Conservation (phyloP, 108 stramenopile genomes). For the Skeletonema costatum region DNA sequence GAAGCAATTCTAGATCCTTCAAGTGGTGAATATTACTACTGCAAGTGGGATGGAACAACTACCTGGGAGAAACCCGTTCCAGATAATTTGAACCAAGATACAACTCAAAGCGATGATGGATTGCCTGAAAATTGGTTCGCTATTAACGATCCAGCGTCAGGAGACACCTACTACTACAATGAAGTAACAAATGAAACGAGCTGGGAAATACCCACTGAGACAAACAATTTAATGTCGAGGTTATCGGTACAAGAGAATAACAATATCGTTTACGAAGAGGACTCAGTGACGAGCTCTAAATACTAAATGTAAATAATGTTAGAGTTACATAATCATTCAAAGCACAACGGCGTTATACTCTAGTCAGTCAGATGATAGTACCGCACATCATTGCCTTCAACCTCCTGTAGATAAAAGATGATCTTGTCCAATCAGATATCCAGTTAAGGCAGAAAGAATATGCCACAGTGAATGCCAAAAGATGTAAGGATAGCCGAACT, state of each 20-base stretch:
- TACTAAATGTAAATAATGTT: neutral
- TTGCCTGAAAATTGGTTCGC: constrained; percentile 58
- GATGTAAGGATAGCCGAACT: constrained; percentile 56
- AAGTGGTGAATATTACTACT: constrained; percentile 74
- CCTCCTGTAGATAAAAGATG: constrained; percentile 22
- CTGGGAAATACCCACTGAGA: constrained; percentile 79
- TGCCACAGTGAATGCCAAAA: constrained; percentile 86
- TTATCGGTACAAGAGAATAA: neutral
- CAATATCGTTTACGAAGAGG: neutral
- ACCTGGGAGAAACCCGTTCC: constrained; percentile 74
- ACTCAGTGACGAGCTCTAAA: neutral
- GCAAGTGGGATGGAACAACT: constrained; percentile 81
- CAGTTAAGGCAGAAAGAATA: constrained; percentile 67
- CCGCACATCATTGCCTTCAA: neutral
- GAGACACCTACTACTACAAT: constrained; percentile 78
- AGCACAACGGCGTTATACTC: too few relatives aligned
- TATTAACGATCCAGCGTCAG: constrained; percentile 48
- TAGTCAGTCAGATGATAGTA: too few relatives aligned
- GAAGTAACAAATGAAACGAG: constrained; percentile 62
- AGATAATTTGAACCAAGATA: constrained; percentile 1
- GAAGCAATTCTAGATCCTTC: constrained; percentile 72
- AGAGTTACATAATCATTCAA: neutral
- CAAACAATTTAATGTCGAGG: constrained; percentile 55
- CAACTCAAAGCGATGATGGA: neutral
- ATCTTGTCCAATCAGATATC: constrained; percentile 65